Conservation (phyloP, 2,329 filamentous ascomycete species). For the Claviceps spartinae region DNA sequence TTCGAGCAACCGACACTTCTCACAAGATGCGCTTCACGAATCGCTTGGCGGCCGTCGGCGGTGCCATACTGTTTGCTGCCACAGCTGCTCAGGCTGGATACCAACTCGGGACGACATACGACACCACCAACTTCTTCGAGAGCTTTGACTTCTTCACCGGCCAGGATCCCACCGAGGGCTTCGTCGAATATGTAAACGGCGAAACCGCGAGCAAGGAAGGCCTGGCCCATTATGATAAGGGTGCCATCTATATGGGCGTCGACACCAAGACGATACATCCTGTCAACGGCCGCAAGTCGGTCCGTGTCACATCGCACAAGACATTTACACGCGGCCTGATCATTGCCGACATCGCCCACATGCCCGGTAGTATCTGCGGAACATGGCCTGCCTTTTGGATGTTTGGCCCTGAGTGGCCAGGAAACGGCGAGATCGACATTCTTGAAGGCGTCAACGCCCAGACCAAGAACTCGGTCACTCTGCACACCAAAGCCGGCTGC, state of each 20-base stretch:
- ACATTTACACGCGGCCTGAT: conserved; percentile 57
- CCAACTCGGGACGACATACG: conserved; percentile 32
- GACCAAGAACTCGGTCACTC: conserved; percentile 44
- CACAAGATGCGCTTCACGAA: conserved; percentile 11
- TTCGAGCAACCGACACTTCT: neutral
- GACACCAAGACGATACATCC: conserved; percentile 46
- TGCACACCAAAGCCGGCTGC: conserved; percentile 54
- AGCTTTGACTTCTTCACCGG: conserved; percentile 41
- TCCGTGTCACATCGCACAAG: conserved; percentile 54
- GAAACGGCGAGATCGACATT: conserved; percentile 63
- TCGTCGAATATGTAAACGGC: conserved; percentile 53
- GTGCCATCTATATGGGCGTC: conserved; percentile 54
- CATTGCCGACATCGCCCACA: conserved; percentile 60
- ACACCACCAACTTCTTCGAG: conserved; percentile 41
- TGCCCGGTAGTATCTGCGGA: conserved; percentile 59
- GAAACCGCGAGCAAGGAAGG: conserved; percentile 41
- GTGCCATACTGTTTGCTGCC: conserved; percentile 17
- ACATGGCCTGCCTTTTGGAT: conserved; percentile 65
- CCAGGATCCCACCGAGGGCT: conserved; percentile 60
- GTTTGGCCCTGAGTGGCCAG: conserved; percentile 57
- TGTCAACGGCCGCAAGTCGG: conserved; percentile 49
- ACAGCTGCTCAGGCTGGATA: conserved; percentile 23
- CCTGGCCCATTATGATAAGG: conserved; percentile 43
- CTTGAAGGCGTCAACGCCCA: conserved; percentile 63
- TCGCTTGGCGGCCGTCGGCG: conserved; percentile 12